These are phyloP conservation scores for Arxiozyma slooffiae DNA, from an alignment of 1,139 yeast genomes.

Conservation along the genomic window DNA sequence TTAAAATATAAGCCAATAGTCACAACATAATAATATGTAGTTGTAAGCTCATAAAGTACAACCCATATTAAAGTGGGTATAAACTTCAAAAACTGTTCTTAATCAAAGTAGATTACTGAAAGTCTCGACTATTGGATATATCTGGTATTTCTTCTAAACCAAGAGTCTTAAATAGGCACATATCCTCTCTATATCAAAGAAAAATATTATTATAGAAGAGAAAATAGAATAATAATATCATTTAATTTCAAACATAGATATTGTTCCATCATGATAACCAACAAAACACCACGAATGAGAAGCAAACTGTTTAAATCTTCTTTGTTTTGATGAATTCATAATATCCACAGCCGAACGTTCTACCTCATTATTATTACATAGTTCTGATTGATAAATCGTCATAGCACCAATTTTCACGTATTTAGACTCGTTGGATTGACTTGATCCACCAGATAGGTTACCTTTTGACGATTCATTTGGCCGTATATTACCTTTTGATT, in stretches of 20 bases:
- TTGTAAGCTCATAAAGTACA: no score
- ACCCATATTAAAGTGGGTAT: background rate
- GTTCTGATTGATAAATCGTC: background rate
- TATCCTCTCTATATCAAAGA: background rate
- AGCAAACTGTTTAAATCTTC: slow-evolving; percentile 14
- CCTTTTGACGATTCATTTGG: slow-evolving; percentile 18
- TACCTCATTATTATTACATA: background rate
- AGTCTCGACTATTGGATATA: no score
- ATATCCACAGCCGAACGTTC: slow-evolving; percentile 6
- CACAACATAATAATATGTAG: background rate
- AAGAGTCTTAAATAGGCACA: background rate
- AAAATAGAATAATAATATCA: background rate
- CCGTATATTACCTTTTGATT: slow-evolving; percentile 15
- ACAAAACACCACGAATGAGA: slow-evolving; percentile 28
- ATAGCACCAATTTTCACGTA: slow-evolving; percentile 4
- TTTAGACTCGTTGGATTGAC: background rate
- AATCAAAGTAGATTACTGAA: background rate
- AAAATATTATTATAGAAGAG: no score
- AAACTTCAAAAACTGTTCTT: no score
- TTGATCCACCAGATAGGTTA: slow-evolving; percentile 4
- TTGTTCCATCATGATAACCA: slow-evolving; percentile 29
- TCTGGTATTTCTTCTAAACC: background rate
- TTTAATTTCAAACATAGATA: slow-evolving; percentile 12
- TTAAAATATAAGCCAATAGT: no score
- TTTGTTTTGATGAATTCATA: slow-evolving; percentile 4